phyloP scores from a whole-genome alignment of 305 asterid genomes.

The Andrographis paniculata region DNA sequence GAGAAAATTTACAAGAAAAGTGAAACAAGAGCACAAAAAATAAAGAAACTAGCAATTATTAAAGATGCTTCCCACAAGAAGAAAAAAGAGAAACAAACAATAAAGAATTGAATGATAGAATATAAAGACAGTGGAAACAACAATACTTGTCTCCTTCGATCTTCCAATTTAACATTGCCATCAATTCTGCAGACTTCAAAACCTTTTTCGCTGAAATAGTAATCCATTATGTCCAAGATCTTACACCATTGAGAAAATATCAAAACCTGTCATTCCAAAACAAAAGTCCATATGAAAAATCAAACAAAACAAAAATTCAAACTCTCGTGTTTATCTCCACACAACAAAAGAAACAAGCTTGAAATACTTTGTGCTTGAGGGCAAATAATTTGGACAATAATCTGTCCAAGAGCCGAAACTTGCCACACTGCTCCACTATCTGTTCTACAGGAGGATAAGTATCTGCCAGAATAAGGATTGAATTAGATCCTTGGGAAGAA shows the following conservation, averaged over 20 bases:
- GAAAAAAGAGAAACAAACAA: neutral
- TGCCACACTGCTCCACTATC: slow-evolving; percentile 91
- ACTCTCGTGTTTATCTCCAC: too few species aligned
- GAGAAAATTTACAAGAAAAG: too few species aligned
- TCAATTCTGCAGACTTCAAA: slow-evolving; percentile 83
- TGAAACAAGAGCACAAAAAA: too few species aligned
- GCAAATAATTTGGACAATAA: slow-evolving; percentile 64
- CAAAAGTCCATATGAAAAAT: slow-evolving; percentile 4
- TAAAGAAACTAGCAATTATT: too few species aligned
- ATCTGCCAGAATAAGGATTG: slow-evolving; percentile 53
- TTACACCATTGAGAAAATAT: slow-evolving; percentile 98
- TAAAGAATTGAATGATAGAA: neutral
- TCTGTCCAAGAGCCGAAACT: slow-evolving; percentile 73
- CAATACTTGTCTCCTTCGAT: slow-evolving; percentile 67
- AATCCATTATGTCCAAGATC: slow-evolving; percentile 86
- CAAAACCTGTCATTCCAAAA: slow-evolving; percentile 53
- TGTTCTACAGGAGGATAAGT: slow-evolving; percentile 71
- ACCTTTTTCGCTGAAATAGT: slow-evolving; percentile 82
- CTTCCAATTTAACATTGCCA: slow-evolving; percentile 71
- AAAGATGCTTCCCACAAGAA: too few species aligned
- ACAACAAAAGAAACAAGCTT: too few species aligned
- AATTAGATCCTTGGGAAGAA: too few species aligned
- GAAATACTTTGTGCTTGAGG: slow-evolving; percentile 74
- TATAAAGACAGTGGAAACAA: neutral
- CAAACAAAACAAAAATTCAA: slow-evolving; percentile 4